These are phyloP conservation scores for Cladosporium phlei DNA, from an alignment of 2,329 filamentous ascomycete species.

Conservation along the genomic window DNA sequence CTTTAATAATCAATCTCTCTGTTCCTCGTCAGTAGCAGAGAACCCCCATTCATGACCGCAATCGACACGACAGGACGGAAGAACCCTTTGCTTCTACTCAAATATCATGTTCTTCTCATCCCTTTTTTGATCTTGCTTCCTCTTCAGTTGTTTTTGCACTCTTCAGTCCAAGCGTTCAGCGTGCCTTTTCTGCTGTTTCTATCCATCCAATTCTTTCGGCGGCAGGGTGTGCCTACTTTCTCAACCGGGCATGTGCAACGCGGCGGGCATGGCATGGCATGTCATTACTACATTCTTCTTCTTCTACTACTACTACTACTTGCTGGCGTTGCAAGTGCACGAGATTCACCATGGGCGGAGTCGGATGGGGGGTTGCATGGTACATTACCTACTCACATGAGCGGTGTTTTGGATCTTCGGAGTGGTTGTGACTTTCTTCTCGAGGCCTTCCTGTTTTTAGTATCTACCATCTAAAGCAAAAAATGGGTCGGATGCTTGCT, in stretches of 20 bases:
- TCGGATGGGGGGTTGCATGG: no score
- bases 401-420: no score
- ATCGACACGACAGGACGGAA: no score
- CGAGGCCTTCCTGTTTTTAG: no score
- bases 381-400: no score
- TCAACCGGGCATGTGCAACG: background rate
- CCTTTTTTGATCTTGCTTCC: background rate
- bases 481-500: no score
- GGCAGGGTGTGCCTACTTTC: background rate
- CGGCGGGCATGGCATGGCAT: conserved; percentile 1
- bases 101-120: background rate
- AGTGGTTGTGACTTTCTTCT: no score
- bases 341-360: no score
- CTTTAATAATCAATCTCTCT: conserved; percentile 50
- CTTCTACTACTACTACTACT: background rate
- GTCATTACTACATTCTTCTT: background rate
- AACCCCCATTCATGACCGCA: background rate
- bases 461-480: no score
- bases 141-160: background rate
- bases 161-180: conserved; percentile 6
- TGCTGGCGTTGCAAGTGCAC: no score
- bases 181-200: background rate
- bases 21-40: background rate
- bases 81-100: conserved; percentile 3
- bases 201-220: background rate